phyloP scores from a whole-genome alignment of 208 protist species.

The Acanthamoeba healyi region DNA sequence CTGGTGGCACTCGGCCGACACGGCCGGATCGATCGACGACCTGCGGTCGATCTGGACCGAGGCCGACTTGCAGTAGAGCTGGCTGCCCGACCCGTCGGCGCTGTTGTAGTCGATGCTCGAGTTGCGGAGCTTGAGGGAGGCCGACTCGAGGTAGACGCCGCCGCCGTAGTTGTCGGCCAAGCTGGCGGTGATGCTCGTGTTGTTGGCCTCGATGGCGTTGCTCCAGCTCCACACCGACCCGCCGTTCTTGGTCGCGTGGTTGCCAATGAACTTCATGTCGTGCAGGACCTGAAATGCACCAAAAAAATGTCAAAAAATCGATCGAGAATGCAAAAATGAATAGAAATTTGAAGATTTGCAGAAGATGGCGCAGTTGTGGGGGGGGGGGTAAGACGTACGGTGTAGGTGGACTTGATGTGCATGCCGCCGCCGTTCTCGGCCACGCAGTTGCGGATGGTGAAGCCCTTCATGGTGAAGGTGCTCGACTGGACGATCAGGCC shows the following conservation, averaged over 20 bases:
- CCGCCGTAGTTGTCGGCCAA: not conserved
- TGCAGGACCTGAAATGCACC: not conserved
- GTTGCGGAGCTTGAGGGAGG: constrained; percentile 17
- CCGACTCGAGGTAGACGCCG: constrained; percentile 38
- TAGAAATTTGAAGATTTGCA: not conserved
- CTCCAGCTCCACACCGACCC: not conserved
- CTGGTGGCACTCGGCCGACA: not conserved
- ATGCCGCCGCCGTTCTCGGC: constrained; percentile 16
- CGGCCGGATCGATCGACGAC: not conserved
- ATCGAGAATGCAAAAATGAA: not conserved
- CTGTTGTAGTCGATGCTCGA: not conserved
- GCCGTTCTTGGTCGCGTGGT: constrained; percentile 1
- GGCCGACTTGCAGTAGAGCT: constrained; percentile 27
- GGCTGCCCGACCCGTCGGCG: not conserved
- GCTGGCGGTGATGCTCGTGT: constrained; percentile 22
- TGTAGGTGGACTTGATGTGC: not conserved
- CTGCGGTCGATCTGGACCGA: not conserved
- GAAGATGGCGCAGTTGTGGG: not conserved
- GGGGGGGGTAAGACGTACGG: not conserved
- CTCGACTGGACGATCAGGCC: constrained; percentile 40
- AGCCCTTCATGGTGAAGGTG: constrained; percentile 38
- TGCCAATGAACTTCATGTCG: constrained; percentile 5
- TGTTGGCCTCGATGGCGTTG: not conserved
- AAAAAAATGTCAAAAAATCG: not conserved
- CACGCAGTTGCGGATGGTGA: constrained; percentile 42